Base-by-base conservation (phyloP, 306 rosid species). In the Citrullus amarus region DNA sequence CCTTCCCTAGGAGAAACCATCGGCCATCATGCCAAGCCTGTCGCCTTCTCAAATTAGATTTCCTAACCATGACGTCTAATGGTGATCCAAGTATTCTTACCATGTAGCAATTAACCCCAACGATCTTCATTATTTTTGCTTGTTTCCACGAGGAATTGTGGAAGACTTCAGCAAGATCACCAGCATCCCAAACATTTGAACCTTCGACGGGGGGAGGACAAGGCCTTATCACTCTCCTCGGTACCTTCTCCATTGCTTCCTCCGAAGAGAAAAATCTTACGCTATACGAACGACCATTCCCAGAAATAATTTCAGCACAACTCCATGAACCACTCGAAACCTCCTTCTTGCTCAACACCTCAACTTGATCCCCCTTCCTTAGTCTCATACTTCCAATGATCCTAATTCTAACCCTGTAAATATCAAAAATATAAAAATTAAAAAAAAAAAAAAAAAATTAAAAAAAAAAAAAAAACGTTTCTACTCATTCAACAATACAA, bases 151-250 rank as follows among this genome's bases (percentile, higher is more conserved):
- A 89, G 75, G 84, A 87, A 63, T 2, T 80, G 82, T 83, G 82
- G 48, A 86, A 90, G 41, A 88, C 91, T 86, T 95, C 99, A 56
- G 81, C 88, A 65, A 86, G 59, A 86, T 95, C 91, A 75, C 88
- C 87, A 55, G 77, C 85, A 20, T 43, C 76, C 96, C 91, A 92
- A 76, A 69, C 55, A 53, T 83, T 80, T 28, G 55, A 12, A 65
- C 79, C 82, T 79, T 36, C 36, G 36, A 75, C 78, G 8, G 53
- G 81, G 38, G 92, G 96, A 9, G 93, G 97, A 59, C 85, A 85
- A 6, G 96, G 99, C 86, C 97, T 87, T 67, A 92, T 81, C 78
- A 83, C 87, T 48, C 83, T 91, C 84, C 92, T 86, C 4, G 88
- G 71, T 73, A 92, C 93, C 81, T 85, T 85, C 86, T 85, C 88